phyloP scores from a whole-genome alignment of 2,329 filamentous ascomycete species.

The Madurella mycetomatis region DNA sequence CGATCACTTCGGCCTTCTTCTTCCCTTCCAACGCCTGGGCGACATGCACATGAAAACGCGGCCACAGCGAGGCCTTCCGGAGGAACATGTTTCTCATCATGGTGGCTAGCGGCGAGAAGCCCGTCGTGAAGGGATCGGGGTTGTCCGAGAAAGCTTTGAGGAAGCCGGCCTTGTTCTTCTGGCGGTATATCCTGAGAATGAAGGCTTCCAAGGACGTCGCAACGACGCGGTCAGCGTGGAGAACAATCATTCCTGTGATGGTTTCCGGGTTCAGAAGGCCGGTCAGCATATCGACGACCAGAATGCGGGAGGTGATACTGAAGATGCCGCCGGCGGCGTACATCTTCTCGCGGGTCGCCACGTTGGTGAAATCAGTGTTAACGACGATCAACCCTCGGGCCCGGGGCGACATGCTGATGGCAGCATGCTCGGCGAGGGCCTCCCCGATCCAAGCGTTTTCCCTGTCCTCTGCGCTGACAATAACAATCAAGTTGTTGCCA shows the following conservation, averaged over 20 bases:
- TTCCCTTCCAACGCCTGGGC: conserved; percentile 85
- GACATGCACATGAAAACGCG: conserved; percentile 86
- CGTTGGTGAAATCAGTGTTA: conserved; percentile 90
- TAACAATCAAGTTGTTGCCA: conserved; percentile 84
- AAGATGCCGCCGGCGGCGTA: conserved; percentile 87
- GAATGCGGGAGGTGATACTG: conserved; percentile 90
- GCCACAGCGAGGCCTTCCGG: conserved; percentile 83
- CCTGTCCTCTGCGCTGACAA: conserved; percentile 84
- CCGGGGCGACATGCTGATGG: conserved; percentile 75
- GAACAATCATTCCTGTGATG: conserved; percentile 78
- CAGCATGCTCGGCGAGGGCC: conserved; percentile 90
- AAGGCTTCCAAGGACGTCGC: conserved; percentile 92
- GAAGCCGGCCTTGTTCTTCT: conserved; percentile 91
- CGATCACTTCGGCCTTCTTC: conserved; percentile 92
- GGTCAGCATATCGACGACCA: conserved; percentile 92
- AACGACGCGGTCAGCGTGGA: conserved; percentile 83
- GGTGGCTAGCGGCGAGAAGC: conserved; percentile 80
- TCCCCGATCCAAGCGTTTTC: conserved; percentile 98
- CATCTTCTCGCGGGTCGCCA: conserved; percentile 83
- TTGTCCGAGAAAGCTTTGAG: conserved; percentile 94
- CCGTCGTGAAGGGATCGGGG: conserved; percentile 82
- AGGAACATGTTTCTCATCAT: conserved; percentile 94
- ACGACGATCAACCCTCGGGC: conserved; percentile 84
- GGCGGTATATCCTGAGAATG: conserved; percentile 86
- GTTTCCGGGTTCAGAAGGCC: conserved; percentile 73